A percentile compares a stretch with the other conserved stretches of the same genome.
These are phyloP conservation scores for Pythium apleroticum DNA, from an alignment of 352 stramenopile species.

Conservation along the genomic window DNA sequence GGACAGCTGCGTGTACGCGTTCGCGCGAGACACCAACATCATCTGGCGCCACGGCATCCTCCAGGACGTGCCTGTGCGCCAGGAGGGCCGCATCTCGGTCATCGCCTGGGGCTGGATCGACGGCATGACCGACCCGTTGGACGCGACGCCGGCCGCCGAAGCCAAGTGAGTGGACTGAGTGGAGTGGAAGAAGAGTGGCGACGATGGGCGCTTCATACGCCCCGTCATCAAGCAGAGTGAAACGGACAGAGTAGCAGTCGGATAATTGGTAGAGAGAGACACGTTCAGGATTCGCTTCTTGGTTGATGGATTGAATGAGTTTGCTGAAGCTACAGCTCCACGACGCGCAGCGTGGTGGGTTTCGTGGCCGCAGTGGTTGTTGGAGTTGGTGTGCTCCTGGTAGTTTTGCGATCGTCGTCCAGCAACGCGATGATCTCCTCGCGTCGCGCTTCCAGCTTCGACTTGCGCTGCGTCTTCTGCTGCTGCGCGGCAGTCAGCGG, in stretches of 20 bases:
- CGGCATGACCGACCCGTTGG: slow-evolving; percentile 49
- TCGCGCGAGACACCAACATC: slow-evolving; percentile 93
- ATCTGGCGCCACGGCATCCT: slow-evolving; percentile 93
- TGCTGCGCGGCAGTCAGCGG: slow-evolving; percentile 24
- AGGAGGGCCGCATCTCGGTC: slow-evolving; percentile 92
- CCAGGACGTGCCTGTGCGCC: slow-evolving; percentile 74
- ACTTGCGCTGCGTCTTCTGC: slow-evolving; percentile 23
- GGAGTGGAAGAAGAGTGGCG: neutral
- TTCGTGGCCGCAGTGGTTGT: neutral
- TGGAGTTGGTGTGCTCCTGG: neutral
- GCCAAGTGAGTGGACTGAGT: slow-evolving; percentile 7
- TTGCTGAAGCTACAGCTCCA: slow-evolving; percentile 16
- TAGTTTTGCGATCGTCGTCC: neutral
- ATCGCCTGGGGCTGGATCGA: slow-evolving; percentile 92
- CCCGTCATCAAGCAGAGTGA: neutral
- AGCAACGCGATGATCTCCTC: slow-evolving; percentile 16
- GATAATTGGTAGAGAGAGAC: neutral
- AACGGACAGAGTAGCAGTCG: neutral
- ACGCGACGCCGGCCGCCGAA: slow-evolving; percentile 10
- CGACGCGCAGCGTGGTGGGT: slow-evolving; percentile 20
- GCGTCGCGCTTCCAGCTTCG: slow-evolving; percentile 27
- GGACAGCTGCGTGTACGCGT: slow-evolving; percentile 92
- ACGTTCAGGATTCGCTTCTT: neutral
- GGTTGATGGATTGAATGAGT: neutral
- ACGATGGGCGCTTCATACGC: neutral